Evolutionary conservation across 1,284 basidiomycete genomes (phyloP).

Genomic region (Papiliotrema laurentii): DNA sequence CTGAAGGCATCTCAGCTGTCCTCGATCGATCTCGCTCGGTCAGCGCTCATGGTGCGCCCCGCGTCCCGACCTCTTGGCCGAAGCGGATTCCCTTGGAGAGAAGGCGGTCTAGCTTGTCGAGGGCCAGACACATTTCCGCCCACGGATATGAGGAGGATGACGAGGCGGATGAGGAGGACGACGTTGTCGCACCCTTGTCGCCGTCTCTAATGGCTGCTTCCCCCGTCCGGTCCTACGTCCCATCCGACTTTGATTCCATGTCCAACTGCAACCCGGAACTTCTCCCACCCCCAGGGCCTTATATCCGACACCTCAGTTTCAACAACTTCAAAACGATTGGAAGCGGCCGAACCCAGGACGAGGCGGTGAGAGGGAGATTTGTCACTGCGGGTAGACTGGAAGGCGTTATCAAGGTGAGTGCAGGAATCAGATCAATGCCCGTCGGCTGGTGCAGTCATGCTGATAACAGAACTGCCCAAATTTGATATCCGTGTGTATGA

Average conservation of each 20-base stretch:
- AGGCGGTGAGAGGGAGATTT: constrained; percentile 82
- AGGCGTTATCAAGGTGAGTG: constrained; percentile 68
- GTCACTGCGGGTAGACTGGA: constrained; percentile 84
- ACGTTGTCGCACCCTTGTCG: background rate
- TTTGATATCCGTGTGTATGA: constrained; percentile 76
- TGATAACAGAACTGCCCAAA: constrained; percentile 73
- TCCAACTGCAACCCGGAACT: constrained; percentile 35
- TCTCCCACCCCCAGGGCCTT: constrained; percentile 41
- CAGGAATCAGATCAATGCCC: background rate
- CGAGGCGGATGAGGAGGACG: constrained; percentile 13
- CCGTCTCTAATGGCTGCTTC: background rate
- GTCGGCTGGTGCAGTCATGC: constrained; percentile 2
- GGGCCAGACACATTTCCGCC: constrained; percentile 6
- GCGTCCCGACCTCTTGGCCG: constrained; percentile 2
- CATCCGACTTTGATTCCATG: constrained; percentile 4
- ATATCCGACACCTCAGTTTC: constrained; percentile 36
- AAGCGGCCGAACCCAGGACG: constrained; percentile 84
- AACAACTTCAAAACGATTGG: constrained; percentile 59
- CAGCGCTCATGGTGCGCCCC: constrained; percentile 8
- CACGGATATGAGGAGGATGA: constrained; percentile 15
- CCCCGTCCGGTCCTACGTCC: background rate
- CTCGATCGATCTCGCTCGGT: constrained; percentile 28
- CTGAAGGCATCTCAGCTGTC: constrained; percentile 32
- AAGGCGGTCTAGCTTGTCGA: constrained; percentile 18
- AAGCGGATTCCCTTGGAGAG: constrained; percentile 12